Evolutionary conservation across 1,284 basidiomycete species (phyloP).

Genomic region (Lentinula novae-zelandiae): DNA sequence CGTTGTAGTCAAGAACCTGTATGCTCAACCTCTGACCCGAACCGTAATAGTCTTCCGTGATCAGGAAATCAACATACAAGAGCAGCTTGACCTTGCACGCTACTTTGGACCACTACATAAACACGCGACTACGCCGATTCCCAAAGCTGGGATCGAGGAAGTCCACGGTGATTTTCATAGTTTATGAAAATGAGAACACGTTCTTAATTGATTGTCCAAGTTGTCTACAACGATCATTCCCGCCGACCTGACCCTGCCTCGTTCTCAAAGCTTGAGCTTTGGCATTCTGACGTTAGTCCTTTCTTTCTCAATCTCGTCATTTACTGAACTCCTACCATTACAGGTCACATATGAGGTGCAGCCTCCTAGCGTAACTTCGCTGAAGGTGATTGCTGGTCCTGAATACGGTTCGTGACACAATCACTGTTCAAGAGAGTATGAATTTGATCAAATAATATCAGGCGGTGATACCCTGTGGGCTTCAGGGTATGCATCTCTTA

Average conservation of each 20-base stretch:
- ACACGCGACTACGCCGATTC: constrained; percentile 78
- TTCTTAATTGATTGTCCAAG: constrained; percentile 25
- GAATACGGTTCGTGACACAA: constrained; percentile 35
- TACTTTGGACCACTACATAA: constrained; percentile 80
- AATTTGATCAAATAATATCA: neutral
- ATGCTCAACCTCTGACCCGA: constrained; percentile 8
- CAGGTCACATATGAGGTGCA: constrained; percentile 69
- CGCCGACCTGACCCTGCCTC: constrained; percentile 66
- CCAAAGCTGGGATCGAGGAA: constrained; percentile 72
- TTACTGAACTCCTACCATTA: neutral
- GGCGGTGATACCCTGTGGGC: constrained; percentile 70
- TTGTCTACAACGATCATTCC: constrained; percentile 67
- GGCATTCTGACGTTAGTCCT: constrained; percentile 70
- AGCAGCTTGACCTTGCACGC: constrained; percentile 70
- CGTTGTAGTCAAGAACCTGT: constrained; percentile 20
- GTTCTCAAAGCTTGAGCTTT: constrained; percentile 77
- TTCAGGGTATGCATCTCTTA: constrained; percentile 44
- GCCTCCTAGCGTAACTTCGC: constrained; percentile 67
- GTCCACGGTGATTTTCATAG: constrained; percentile 51
- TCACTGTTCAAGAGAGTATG: neutral
- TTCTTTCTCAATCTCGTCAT: neutral
- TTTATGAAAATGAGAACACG: neutral
- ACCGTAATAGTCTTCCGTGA: constrained; percentile 57
- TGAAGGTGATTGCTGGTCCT: constrained; percentile 63
- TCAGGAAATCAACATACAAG: constrained; percentile 64